Evolutionary conservation across 805 yeast species (phyloP), one percentile per base, ranked within the genome.

Genomic region (Cyberlindnera nakhonratchasimensis): DNA sequence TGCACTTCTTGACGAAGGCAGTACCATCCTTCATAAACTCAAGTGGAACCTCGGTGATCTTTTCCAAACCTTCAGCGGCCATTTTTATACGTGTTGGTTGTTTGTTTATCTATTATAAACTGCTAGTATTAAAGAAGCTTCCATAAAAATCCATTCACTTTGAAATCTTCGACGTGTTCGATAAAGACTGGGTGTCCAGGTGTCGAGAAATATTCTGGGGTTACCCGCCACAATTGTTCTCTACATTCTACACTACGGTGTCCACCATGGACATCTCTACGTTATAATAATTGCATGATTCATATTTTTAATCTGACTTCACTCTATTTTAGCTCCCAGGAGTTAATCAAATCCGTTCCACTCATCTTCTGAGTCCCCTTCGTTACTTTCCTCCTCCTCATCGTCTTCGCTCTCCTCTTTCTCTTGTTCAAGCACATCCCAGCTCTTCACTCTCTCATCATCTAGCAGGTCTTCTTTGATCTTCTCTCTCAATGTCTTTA

Each of bases 1-100:
- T 83, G 73, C 98, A 91, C 67, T 87, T 87, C 63, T 79, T 77
- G 58, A 93, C 74, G 65, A 93, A 93, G 46, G 88, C 86, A 46
- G 82, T 69, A 50, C 98, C 96, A 59, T 93, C 97, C 68, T 80
- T 86, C 69, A 89, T 71, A 72, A 91, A 88, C 63, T 88, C 96
- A 51, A 81, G 75, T 57, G 98, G 96, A 47, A 86, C 83, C 64
- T 90, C 95, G 29, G 88, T 75, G 46, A 85, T 59, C 64, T 83
- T 85, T 64, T 85, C 95, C 59, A 80, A 71, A 55, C 81, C 81
- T 62, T 77, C 82, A 57, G 77, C 75, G 41, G 66, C 66, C 66
- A 62, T 62, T 37, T 43, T 50, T 22, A 14, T 28, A 11, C 25
- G 23, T 29, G 17, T 16, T 31, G 4, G 18, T 26, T 24, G 33